These are phyloP conservation scores for Amanita pseudoporphyria DNA, from an alignment of 768 basidiomycete species.

Conservation along the genomic window DNA sequence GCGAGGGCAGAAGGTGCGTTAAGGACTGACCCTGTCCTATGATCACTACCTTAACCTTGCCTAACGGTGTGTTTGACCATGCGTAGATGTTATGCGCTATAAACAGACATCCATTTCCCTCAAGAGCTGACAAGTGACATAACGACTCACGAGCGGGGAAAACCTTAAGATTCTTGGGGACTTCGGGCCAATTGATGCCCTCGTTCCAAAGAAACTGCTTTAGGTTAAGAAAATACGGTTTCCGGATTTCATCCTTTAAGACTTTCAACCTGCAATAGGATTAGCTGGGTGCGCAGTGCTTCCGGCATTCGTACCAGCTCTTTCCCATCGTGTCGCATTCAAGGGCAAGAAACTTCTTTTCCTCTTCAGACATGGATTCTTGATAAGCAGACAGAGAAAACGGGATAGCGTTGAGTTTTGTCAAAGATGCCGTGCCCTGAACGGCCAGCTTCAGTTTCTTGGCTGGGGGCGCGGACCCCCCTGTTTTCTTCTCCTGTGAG, in stretches of 20 bases:
- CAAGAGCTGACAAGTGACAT: not conserved
- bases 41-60: slow-evolving; percentile 80
- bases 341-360: slow-evolving; percentile 47
- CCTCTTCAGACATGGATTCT: slow-evolving; percentile 46
- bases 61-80: slow-evolving; percentile 85
- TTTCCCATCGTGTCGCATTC: slow-evolving; percentile 69
- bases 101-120: not conserved
- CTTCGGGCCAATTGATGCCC: slow-evolving; percentile 47
- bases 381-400: slow-evolving; percentile 50
- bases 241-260: slow-evolving; percentile 63
- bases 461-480: slow-evolving; percentile 18
- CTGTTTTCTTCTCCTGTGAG: slow-evolving; percentile 19
- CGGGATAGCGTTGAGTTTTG: slow-evolving; percentile 53
- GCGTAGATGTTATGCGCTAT: slow-evolving; percentile 76
- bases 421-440: slow-evolving; percentile 12
- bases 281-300: not conserved
- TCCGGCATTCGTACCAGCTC: slow-evolving; percentile 42
- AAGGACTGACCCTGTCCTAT: slow-evolving; percentile 51
- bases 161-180: slow-evolving; percentile 39
- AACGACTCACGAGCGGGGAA: slow-evolving; percentile 70
- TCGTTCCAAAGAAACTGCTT: slow-evolving; percentile 63
- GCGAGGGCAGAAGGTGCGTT: not conserved
- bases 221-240: slow-evolving; percentile 66
- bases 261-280: slow-evolving; percentile 50
- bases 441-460: slow-evolving; percentile 36